Evolutionary conservation across 305 asterid species (phyloP).

Genomic region (Withania somnifera): DNA sequence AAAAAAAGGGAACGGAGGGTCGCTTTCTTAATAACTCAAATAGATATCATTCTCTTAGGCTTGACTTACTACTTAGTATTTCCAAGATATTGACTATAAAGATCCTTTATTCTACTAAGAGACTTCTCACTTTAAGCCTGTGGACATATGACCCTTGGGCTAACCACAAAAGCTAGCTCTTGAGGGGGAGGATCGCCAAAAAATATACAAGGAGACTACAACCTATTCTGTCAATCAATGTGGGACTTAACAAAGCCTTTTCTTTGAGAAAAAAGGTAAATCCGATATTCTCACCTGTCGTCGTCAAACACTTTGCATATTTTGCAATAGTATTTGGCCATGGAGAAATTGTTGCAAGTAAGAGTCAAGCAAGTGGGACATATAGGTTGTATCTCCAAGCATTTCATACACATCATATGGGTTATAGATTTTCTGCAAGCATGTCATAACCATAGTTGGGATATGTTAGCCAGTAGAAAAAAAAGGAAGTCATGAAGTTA

Average conservation of each 20-base stretch:
- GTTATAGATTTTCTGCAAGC: conserved; percentile 57
- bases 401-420: conserved; percentile 85
- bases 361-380: conserved; percentile 42
- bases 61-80: not conserved
- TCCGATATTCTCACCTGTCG: conserved; percentile 43
- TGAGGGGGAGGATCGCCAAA: not conserved
- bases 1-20: not conserved
- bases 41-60: not conserved
- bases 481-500: not conserved
- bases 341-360: conserved; percentile 58
- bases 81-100: not conserved
- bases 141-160: not conserved
- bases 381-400: conserved; percentile 57
- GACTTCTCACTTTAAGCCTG: not conserved
- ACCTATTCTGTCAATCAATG: too few relatives aligned
- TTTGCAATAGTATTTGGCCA: conserved; percentile 73
- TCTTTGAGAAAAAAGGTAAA: not conserved
- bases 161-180: not conserved
- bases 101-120: not conserved
- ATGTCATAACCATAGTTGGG: conserved; percentile 17
- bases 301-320: conserved; percentile 81
- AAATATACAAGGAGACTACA: not conserved
- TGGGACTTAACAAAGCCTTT: not conserved
- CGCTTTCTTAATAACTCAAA: too few relatives aligned
- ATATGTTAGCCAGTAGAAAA: not conserved